These are phyloP conservation scores for Talaromyces proteolyticus DNA, from an alignment of 495 filamentous ascomycete species.

Conservation along the genomic window DNA sequence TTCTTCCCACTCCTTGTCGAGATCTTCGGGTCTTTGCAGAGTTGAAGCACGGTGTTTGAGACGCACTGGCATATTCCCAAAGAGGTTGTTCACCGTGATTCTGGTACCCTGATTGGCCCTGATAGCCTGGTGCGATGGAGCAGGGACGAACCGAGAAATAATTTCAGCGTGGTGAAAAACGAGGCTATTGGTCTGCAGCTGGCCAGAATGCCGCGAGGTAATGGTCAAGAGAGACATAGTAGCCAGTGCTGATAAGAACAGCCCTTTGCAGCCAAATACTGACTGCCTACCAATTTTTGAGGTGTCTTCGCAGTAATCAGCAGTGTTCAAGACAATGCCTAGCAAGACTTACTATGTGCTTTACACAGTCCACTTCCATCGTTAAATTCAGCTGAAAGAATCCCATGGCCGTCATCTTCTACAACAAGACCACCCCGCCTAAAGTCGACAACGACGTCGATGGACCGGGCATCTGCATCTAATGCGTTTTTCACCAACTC, in stretches of 20 bases:
- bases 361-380: conserved; percentile 68
- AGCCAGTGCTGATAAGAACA: conserved; percentile 72
- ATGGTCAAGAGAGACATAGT: conserved; percentile 73
- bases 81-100: conserved; percentile 77
- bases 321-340: neutral
- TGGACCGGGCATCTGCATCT: conserved; percentile 68
- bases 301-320: conserved; percentile 53
- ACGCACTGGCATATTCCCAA: conserved; percentile 95
- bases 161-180: conserved; percentile 65
- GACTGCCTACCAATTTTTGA: conserved; percentile 57
- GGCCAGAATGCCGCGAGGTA: conserved; percentile 62
- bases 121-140: conserved; percentile 54
- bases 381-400: conserved; percentile 63
- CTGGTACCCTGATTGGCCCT: conserved; percentile 61
- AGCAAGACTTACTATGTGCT: conserved; percentile 55
- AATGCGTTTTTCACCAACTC: conserved; percentile 83
- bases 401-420: conserved; percentile 85
- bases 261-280: conserved; percentile 63
- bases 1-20: conserved; percentile 65
- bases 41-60: conserved; percentile 67
- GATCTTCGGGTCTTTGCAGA: conserved; percentile 41
- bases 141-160: conserved; percentile 61
- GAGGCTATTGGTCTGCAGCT: conserved; percentile 63
- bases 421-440: conserved; percentile 71
- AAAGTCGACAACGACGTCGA: conserved; percentile 72